Percentiles rank a stretch among this genome's conserved stretches.
Evolutionary conservation across 2,329 filamentous ascomycete species (phyloP).

Genomic region (Zelopaecilomyces penicillatus): DNA sequence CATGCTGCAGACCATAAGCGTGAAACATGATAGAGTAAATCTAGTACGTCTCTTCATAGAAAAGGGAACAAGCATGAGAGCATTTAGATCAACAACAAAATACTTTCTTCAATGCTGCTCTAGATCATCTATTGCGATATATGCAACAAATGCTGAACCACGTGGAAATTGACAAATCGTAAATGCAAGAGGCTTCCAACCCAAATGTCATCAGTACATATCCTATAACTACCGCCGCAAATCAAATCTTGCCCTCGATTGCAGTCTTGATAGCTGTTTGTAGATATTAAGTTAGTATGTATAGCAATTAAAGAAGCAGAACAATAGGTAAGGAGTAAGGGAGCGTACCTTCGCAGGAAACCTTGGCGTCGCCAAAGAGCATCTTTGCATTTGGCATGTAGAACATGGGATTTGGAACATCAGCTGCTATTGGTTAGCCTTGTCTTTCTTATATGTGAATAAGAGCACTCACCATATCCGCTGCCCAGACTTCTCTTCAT

Average conservation of each 20-base stretch:
- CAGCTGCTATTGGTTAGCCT: conserved; percentile 42
- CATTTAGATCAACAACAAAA: background rate
- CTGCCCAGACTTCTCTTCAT: conserved; percentile 90
- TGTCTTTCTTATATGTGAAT: background rate
- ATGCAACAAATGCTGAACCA: conserved; percentile 8
- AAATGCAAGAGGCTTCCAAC: background rate
- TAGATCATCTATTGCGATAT: conserved; percentile 8
- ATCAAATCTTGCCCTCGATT: conserved; percentile 23
- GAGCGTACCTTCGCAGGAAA: conserved; percentile 65
- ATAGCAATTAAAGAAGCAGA: background rate
- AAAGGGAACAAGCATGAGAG: no score
- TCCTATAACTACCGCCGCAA: conserved; percentile 8
- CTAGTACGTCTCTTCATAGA: no score
- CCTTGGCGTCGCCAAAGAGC: conserved; percentile 85
- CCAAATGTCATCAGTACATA: background rate
- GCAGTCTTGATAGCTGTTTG: conserved; percentile 32
- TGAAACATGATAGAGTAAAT: no score
- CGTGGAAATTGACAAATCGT: conserved; percentile 2
- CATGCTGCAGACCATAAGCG: no score
- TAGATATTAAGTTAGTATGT: conserved; percentile 14
- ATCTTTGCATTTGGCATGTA: conserved; percentile 85
- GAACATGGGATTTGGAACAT: conserved; percentile 91
- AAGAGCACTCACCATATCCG: conserved; percentile 61
- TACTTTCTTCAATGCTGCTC: conserved; percentile 3
- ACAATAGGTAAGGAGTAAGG: background rate